Percentiles rank a stretch among this genome's conserved stretches.
phyloP scores from a whole-genome alignment of 2,329 filamentous ascomycete genomes.

The Parasarocladium wereldwijsianum region DNA sequence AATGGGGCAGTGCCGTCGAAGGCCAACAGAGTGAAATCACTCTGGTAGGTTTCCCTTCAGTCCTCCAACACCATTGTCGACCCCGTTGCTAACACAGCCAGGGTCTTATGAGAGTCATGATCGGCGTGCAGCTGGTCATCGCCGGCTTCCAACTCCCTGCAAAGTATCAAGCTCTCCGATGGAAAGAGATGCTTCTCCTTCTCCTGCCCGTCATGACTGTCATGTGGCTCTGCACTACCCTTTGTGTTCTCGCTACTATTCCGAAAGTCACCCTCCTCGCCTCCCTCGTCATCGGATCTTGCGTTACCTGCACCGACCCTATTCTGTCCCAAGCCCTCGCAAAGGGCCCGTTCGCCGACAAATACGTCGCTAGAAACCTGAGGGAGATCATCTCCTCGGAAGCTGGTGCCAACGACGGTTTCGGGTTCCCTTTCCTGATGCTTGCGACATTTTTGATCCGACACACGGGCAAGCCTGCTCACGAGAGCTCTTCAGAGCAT shows the following conservation, averaged over 20 bases:
- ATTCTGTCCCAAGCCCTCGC: slow-evolving; percentile 48
- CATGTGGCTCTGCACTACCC: slow-evolving; percentile 45
- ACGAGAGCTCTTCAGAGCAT: not conserved
- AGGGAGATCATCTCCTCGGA: slow-evolving; percentile 49
- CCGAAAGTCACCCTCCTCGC: slow-evolving; percentile 38
- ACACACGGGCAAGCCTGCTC: slow-evolving; percentile 19
- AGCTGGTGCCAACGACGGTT: slow-evolving; percentile 46
- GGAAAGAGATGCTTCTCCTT: slow-evolving; percentile 38
- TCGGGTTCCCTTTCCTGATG: slow-evolving; percentile 46
- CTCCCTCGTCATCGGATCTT: slow-evolving; percentile 42
- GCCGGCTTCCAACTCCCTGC: slow-evolving; percentile 47
- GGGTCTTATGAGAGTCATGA: slow-evolving; percentile 42
- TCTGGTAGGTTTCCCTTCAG: slow-evolving; percentile 14
- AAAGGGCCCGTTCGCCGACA: slow-evolving; percentile 41
- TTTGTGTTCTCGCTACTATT: slow-evolving; percentile 38
- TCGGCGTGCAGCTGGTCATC: slow-evolving; percentile 48
- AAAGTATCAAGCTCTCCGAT: slow-evolving; percentile 32
- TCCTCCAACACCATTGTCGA: not conserved
- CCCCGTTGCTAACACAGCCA: too few relatives aligned
- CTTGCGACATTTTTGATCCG: slow-evolving; percentile 41
- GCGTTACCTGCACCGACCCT: slow-evolving; percentile 47
- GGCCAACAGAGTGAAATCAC: slow-evolving; percentile 21
- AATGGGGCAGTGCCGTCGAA: slow-evolving; percentile 21
- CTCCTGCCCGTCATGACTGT: slow-evolving; percentile 46
- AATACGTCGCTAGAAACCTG: slow-evolving; percentile 40